A percentile compares a stretch with the other conserved stretches of the same genome.
phyloP scores from a whole-genome alignment of 1,284 basidiomycete species.

The Ustilago tritici region DNA sequence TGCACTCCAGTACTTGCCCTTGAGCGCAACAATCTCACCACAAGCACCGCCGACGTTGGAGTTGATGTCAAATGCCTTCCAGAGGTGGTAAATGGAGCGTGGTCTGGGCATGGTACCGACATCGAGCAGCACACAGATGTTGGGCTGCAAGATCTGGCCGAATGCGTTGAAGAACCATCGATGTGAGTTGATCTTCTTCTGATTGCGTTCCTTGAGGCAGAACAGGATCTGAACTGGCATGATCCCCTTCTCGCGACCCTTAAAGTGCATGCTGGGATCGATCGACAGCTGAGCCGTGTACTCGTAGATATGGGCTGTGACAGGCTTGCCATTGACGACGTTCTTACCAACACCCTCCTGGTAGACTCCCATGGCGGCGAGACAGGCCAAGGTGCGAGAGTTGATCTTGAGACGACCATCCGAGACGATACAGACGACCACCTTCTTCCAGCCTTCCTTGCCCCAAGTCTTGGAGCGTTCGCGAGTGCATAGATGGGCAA shows the following conservation, averaged over 20 bases:
- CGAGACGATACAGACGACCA: slow-evolving; percentile 79
- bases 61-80: slow-evolving; percentile 97
- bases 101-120: slow-evolving; percentile 86
- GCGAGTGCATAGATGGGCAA: slow-evolving; percentile 79
- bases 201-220: slow-evolving; percentile 72
- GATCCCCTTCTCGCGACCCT: slow-evolving; percentile 79
- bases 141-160: slow-evolving; percentile 73
- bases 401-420: slow-evolving; percentile 93
- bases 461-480: slow-evolving; percentile 92
- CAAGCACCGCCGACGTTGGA: slow-evolving; percentile 95
- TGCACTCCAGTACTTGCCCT: slow-evolving; percentile 77
- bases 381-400: slow-evolving; percentile 91
- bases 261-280: slow-evolving; percentile 82
- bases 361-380: slow-evolving; percentile 83
- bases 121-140: slow-evolving; percentile 92
- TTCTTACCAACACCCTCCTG: slow-evolving; percentile 94
- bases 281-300: slow-evolving; percentile 77
- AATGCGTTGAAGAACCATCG: slow-evolving; percentile 72
- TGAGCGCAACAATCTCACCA: slow-evolving; percentile 93
- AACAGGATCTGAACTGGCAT: slow-evolving; percentile 92
- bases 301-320: slow-evolving; percentile 93
- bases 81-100: slow-evolving; percentile 84
- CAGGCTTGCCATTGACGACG: slow-evolving; percentile 84
- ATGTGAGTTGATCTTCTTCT: slow-evolving; percentile 84
- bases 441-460: slow-evolving; percentile 95